Percentiles rank a stretch among this genome's conserved stretches.
Conservation (phyloP, 2,329 filamentous ascomycete species). For the Bretziella fagacearum region DNA sequence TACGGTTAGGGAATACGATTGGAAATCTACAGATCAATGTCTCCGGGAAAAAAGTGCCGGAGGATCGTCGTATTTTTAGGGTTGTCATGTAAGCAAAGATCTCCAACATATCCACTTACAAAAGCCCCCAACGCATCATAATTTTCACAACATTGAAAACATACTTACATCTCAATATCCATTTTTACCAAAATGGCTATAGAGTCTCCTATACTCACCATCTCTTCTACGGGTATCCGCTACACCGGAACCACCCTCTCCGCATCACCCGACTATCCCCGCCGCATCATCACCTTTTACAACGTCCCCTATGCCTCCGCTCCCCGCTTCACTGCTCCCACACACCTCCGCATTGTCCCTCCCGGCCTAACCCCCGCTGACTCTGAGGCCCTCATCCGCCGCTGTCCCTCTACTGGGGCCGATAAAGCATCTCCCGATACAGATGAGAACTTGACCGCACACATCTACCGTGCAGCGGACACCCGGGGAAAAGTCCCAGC, state of each 20-base stretch:
- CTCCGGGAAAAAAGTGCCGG: too few relatives aligned
- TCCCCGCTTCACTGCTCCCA: neutral
- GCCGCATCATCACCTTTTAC: neutral
- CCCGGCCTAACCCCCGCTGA: neutral
- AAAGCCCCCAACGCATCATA: too few relatives aligned
- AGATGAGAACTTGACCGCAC: neutral
- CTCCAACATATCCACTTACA: too few relatives aligned
- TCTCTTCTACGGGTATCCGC: neutral
- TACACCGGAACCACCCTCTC: neutral
- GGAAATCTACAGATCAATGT: too few relatives aligned
- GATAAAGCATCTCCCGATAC: neutral
- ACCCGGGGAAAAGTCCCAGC: constrained; percentile 24
- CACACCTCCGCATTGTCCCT: neutral
- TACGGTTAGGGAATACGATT: too few relatives aligned
- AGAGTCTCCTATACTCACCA: neutral
- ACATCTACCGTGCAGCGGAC: neutral
- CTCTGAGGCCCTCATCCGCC: neutral
- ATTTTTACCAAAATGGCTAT: too few relatives aligned
- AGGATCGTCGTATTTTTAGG: too few relatives aligned
- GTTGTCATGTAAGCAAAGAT: too few relatives aligned
- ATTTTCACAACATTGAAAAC: too few relatives aligned
- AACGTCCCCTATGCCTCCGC: neutral
- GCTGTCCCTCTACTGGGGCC: neutral
- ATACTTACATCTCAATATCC: too few relatives aligned
- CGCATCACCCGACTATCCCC: neutral